phyloP scores from a whole-genome alignment of 768 basidiomycete genomes.

The Mycena pura region DNA sequence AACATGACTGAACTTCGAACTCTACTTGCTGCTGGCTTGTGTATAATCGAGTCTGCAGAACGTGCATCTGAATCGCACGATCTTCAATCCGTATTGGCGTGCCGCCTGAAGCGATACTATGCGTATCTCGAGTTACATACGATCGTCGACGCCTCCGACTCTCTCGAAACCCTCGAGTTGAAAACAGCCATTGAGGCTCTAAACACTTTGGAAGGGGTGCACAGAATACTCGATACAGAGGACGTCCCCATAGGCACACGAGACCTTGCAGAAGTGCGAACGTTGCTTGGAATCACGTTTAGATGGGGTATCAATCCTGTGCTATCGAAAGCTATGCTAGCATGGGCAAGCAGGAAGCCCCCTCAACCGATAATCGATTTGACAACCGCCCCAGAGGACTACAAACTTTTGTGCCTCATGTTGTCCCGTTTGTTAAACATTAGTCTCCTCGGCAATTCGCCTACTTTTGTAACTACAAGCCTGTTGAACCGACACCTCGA shows the following conservation, averaged over 20 bases:
- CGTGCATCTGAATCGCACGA: constrained; percentile 32
- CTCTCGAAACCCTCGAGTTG: constrained; percentile 53
- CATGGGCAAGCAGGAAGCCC: constrained; percentile 46
- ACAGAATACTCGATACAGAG: constrained; percentile 45
- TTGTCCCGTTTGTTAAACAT: constrained; percentile 52
- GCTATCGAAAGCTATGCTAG: constrained; percentile 48
- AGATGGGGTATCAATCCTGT: constrained; percentile 73
- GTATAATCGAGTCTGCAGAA: constrained; percentile 44
- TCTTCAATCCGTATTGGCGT: constrained; percentile 46
- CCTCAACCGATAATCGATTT: constrained; percentile 48
- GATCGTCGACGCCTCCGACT: constrained; percentile 20
- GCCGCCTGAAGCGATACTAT: constrained; percentile 50
- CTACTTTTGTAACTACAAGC: constrained; percentile 67
- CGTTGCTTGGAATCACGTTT: constrained; percentile 70
- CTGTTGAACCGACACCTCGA: constrained; percentile 60
- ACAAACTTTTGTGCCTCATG: constrained; percentile 49
- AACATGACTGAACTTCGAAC: constrained; percentile 12
- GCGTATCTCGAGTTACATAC: constrained; percentile 29
- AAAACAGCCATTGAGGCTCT: constrained; percentile 65
- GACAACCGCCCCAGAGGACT: constrained; percentile 50
- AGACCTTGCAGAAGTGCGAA: constrained; percentile 67
- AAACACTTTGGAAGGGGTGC: constrained; percentile 53
- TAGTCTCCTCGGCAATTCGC: constrained; percentile 63
- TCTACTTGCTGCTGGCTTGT: constrained; percentile 41
- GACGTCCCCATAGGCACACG: constrained; percentile 61